A percentile compares a stretch with the other conserved stretches of the same genome.
phyloP scores from a whole-genome alignment of 2,329 filamentous ascomycete genomes.

The Fusarium humuli region DNA sequence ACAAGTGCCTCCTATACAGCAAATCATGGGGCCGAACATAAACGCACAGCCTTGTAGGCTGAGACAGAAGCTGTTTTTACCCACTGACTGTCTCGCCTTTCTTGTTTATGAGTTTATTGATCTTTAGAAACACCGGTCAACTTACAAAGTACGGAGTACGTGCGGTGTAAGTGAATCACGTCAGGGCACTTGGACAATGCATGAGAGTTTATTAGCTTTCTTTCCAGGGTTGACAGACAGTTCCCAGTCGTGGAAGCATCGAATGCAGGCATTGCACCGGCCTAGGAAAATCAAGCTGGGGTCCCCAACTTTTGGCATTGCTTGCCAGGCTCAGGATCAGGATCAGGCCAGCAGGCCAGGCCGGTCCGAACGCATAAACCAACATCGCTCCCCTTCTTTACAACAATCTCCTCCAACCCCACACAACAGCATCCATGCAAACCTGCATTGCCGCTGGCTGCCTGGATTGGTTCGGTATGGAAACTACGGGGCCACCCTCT shows the following conservation, averaged over 20 bases:
- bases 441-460: slow-evolving; percentile 31
- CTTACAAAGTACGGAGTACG: slow-evolving; percentile 1
- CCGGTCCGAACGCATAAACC: slow-evolving; percentile 32
- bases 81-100: slow-evolving; percentile 12
- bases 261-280: slow-evolving; percentile 16
- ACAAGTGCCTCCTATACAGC: not conserved
- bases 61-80: slow-evolving; percentile 5
- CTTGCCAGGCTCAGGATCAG: not conserved
- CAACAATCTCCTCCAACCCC: slow-evolving; percentile 38
- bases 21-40: not conserved
- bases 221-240: not conserved
- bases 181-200: slow-evolving; percentile 14
- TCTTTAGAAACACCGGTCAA: not conserved
- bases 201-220: not conserved
- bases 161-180: slow-evolving; percentile 13
- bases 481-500: slow-evolving; percentile 26
- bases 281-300: slow-evolving; percentile 16
- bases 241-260: slow-evolving; percentile 14
- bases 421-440: slow-evolving; percentile 26
- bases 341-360: not conserved
- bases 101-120: not conserved
- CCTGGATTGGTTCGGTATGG: slow-evolving; percentile 12
- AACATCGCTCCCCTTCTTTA: slow-evolving; percentile 7
- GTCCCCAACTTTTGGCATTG: slow-evolving; percentile 36
- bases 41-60: slow-evolving; percentile 8